Evolutionary conservation across 148 eudicot species (phyloP), one percentile per base, ranked within the genome.

Genomic region (Salicornia ramosissima): DNA sequence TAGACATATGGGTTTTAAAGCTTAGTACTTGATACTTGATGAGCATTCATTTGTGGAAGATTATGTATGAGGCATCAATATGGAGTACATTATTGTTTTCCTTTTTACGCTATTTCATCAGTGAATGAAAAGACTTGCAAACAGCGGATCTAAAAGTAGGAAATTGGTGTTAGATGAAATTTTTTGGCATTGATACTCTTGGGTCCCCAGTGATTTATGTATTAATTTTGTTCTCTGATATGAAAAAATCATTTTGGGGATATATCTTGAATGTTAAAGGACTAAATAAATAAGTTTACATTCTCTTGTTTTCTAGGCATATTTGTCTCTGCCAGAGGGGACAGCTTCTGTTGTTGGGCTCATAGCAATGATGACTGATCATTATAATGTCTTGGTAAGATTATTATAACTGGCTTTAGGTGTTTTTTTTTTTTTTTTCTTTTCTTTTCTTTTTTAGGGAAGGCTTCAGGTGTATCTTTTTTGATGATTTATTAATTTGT

Each of bases 361-460:
- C 62, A 79, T 73, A 75, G 82, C 85, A 53, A 79, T 82, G 85
- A 76, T 82, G 85, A 82, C 73, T 36, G 82, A 82, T 69, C 85
- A 82, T 54, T 82, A 82, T 47, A 82, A 79, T 67, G 79, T 76
- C 51, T 46, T 79, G 85, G 85, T 82, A 73, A 75, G 72, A 75
- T 61, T 36, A n/a, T 59, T 28, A 16, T 7, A 57, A 40, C 40
- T 47, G 46, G 31, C 14, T 18, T 50, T 21, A 56, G 12, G 13
- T 71, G 52, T 42, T 1, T 65, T 13, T 52, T 71, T 66, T 51
- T 42, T 24, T 40, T 52, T 19, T 64, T 52, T 63, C n/a, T 24
- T 5, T 63, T 8, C 21, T 29, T 60, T 19, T 60, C 16, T 56
- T 54, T 22, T 31, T 69, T n/a, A n/a, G n/a, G n/a, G n/a, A n/a